These are phyloP conservation scores for Camellia oleifera DNA, from an alignment of 179 eudicot genomes.

Conservation along the genomic window DNA sequence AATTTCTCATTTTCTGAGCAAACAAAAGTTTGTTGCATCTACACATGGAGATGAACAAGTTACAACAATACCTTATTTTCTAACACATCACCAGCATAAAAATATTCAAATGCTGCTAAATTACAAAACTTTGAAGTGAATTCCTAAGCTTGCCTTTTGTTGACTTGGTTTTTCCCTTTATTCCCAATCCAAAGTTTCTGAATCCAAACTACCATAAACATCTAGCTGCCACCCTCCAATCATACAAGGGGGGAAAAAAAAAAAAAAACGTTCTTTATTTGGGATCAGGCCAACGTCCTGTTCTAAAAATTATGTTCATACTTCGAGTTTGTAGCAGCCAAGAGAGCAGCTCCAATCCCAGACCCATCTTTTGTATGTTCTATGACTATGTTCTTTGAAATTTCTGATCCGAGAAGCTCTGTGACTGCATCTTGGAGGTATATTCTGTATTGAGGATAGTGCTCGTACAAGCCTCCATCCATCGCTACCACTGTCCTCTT, in stretches of 20 bases:
- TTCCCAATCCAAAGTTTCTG: neutral
- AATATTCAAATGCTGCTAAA: neutral
- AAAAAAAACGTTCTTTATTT: neutral
- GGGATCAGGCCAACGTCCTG: neutral
- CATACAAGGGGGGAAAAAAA: too few species aligned
- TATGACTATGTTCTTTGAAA: conserved; percentile 47
- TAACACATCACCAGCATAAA: too few species aligned
- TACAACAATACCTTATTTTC: too few species aligned
- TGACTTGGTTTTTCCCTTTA: neutral
- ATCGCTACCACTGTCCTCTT: conserved; percentile 79
- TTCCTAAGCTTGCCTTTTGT: neutral
- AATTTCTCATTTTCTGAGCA: too few species aligned
- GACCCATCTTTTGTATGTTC: conserved; percentile 77
- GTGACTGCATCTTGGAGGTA: conserved; percentile 61
- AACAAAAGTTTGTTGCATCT: too few species aligned
- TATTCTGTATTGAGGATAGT: conserved; percentile 60
- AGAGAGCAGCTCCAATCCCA: conserved; percentile 84
- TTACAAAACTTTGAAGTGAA: conserved; percentile 2
- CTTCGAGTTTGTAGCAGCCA: conserved; percentile 75
- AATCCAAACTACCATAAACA: neutral
- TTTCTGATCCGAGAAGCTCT: conserved; percentile 58
- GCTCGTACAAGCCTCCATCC: conserved; percentile 84
- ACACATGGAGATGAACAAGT: too few species aligned
- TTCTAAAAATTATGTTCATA: conserved; percentile 27
- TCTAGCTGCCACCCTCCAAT: neutral